Base-by-base conservation (phyloP, 1,284 basidiomycete genomes). In the Rhizoctonia solani region DNA sequence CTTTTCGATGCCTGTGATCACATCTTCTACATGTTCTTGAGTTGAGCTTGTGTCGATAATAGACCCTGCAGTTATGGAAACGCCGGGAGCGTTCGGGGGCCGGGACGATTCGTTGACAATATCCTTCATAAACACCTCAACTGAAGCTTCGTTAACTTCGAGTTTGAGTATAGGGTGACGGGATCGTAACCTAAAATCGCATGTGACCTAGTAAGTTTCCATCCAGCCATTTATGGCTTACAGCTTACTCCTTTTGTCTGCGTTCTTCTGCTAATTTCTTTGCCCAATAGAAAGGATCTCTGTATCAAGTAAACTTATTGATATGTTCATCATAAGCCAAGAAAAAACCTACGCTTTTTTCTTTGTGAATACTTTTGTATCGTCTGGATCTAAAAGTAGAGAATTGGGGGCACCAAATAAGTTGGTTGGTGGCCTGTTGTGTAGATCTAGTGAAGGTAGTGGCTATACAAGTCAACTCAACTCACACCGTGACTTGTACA, bases 241-340 rank as follows among this genome's bases (percentile, higher is more conserved):
- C 19, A 19, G 21, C 55, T 41, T 50, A 63, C 59, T 63, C 59
- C 25, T 63, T 53, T 14, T 50, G 47, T 27, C 53, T 63, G 13
- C 59, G 47, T 34, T 63, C 59, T 19, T 63, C 59, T 14, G 50
- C 59, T 8, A 52, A 34, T 52, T 63, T 63, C 49, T 53, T 63
- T 4, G 49, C 59, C 59, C 59, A 63, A 63, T 63, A 63, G 21
- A 41, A 63, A 9, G 59, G 59, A n/a, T 63, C 59, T 5, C 59
- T 63, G 37, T 50, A n/a, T n/a, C n/a, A n/a, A n/a, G n/a, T n/a
- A n/a, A n/a, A n/a, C n/a, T n/a, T n/a, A n/a, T n/a, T n/a, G n/a
- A n/a, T n/a, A n/a, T n/a, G n/a, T n/a, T n/a, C n/a, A n/a, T n/a
- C n/a, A n/a, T n/a, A n/a, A n/a, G n/a, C n/a, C n/a, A n/a, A n/a